Evolutionary conservation across 306 rosid genomes (phyloP).

Genomic region (Sphenostylis stenocarpa): DNA sequence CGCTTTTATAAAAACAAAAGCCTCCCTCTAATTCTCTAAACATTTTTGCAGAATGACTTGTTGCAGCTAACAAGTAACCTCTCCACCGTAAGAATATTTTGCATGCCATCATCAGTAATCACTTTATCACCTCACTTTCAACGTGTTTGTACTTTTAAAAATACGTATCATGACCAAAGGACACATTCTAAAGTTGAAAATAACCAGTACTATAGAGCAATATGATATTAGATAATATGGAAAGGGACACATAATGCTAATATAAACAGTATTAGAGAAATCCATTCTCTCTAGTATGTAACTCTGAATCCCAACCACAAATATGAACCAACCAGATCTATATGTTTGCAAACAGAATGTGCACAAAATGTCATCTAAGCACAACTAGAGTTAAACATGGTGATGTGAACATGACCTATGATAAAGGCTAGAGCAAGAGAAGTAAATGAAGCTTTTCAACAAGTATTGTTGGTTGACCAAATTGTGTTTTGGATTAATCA

Average conservation of each 20-base stretch:
- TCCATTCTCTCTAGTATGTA: background rate
- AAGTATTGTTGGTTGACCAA: too few species aligned
- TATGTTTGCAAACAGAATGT: constrained; percentile 1
- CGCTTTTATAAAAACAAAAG: background rate
- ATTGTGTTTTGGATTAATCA: too few species aligned
- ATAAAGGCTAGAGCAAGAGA: too few species aligned
- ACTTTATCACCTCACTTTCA: background rate
- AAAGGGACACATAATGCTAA: constrained; percentile 5
- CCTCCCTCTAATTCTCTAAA: background rate
- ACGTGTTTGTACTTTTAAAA: background rate
- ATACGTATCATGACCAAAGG: background rate
- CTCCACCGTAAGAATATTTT: constrained; percentile 20
- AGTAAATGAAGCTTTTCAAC: too few species aligned
- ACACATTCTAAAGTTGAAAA: constrained; percentile 7
- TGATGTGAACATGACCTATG: too few species aligned
- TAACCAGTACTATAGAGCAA: background rate
- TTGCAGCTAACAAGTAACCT: constrained; percentile 2
- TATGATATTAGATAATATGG: constrained; percentile 12
- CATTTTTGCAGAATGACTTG: constrained; percentile 17
- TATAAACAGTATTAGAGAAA: constrained; percentile 1
- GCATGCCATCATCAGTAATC: constrained; percentile 1
- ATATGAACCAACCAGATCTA: constrained; percentile 6
- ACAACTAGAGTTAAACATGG: background rate
- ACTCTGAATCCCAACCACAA: too few species aligned
- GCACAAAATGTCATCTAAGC: constrained; percentile 12